phyloP scores from a whole-genome alignment of 306 rosid genomes.

The Trifolium fragiferum region DNA sequence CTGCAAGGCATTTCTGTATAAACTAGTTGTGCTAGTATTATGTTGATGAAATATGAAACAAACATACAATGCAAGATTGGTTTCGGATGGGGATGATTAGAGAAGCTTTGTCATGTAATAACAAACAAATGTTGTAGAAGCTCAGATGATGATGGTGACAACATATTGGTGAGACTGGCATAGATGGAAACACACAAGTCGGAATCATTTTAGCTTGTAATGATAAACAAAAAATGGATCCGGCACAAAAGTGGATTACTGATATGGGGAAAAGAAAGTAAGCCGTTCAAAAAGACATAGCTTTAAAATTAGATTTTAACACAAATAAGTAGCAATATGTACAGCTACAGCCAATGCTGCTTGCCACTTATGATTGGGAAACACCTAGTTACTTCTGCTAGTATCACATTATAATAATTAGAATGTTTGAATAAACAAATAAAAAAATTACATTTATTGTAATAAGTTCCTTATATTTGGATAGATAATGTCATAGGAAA shows the following conservation, averaged over 20 bases:
- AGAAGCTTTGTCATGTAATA: slow-evolving; percentile 28
- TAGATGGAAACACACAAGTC: background rate
- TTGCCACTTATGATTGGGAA: background rate
- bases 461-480: background rate
- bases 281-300: background rate
- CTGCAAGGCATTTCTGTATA: slow-evolving; percentile 26
- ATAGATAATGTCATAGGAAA: background rate
- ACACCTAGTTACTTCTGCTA: slow-evolving; percentile 1
- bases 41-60: slow-evolving; percentile 15
- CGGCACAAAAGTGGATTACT: background rate
- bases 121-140: slow-evolving; percentile 13
- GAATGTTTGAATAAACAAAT: slow-evolving; percentile 8
- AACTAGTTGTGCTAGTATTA: background rate
- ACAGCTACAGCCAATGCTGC: slow-evolving; percentile 6
- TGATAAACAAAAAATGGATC: background rate
- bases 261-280: background rate
- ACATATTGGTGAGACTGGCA: background rate
- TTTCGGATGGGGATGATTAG: background rate
- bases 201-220: slow-evolving; percentile 10
- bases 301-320: slow-evolving; percentile 1
- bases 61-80: background rate
- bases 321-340: background rate
- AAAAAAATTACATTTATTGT: background rate
- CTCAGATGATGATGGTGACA: slow-evolving; percentile 1
- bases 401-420: background rate